A percentile compares a stretch with the other conserved stretches of the same genome.
These are phyloP conservation scores for Zymoseptoria crescenta DNA, from an alignment of 2,329 filamentous ascomycete genomes.

Conservation along the genomic window DNA sequence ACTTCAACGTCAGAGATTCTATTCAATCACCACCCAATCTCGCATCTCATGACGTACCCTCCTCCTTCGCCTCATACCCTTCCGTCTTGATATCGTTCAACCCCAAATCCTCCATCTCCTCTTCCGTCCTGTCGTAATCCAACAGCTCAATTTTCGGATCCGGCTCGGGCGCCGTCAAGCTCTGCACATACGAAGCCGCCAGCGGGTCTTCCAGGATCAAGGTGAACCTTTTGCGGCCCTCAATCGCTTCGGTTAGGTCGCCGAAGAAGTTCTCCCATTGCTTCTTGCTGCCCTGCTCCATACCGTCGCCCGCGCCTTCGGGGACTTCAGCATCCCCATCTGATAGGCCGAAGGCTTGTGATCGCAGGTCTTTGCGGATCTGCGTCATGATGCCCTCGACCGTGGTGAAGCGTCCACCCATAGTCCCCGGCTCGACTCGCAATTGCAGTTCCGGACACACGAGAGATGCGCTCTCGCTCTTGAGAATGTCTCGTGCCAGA, in stretches of 20 bases:
- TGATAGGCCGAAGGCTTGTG: constrained; percentile 74
- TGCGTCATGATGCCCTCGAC: constrained; percentile 90
- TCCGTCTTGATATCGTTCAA: constrained; percentile 89
- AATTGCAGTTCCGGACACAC: constrained; percentile 81
- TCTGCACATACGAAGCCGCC: constrained; percentile 89
- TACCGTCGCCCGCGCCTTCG: constrained; percentile 60
- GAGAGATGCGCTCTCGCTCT: constrained; percentile 85
- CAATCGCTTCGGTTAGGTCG: constrained; percentile 67
- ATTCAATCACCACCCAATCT: not conserved
- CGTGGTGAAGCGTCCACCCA: constrained; percentile 94
- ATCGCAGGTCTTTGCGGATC: constrained; percentile 79
- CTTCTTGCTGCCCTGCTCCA: constrained; percentile 55
- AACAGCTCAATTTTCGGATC: constrained; percentile 76
- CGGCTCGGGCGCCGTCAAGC: constrained; percentile 67
- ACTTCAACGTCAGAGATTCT: not conserved
- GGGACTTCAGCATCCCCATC: constrained; percentile 40
- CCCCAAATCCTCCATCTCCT: constrained; percentile 91
- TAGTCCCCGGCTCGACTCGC: constrained; percentile 82
- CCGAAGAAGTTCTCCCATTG: constrained; percentile 79
- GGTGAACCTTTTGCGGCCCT: constrained; percentile 71
- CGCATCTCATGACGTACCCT: constrained; percentile 3
- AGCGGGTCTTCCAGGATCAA: constrained; percentile 80
- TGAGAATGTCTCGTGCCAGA: constrained; percentile 85
- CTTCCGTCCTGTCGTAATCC: constrained; percentile 77
- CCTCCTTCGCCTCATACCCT: constrained; percentile 54